These are phyloP conservation scores for Fusarium sp. DNA, from an alignment of 2,329 filamentous ascomycete species.

Conservation along the genomic window DNA sequence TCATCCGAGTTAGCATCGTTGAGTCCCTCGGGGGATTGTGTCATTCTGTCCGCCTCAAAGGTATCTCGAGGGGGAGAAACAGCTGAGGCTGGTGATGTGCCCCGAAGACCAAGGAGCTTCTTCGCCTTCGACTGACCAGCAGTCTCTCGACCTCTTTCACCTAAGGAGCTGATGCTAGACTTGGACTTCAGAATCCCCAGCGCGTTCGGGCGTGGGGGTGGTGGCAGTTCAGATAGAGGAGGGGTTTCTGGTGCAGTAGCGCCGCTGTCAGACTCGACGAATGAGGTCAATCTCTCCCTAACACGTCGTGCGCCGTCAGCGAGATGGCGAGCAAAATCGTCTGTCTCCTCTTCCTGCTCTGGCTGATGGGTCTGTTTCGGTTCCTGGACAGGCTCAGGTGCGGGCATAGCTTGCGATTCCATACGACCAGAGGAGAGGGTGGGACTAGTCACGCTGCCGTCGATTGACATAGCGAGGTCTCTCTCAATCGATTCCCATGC, in stretches of 20 bases:
- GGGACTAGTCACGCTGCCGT: constrained; percentile 39
- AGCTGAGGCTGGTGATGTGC: constrained; percentile 55
- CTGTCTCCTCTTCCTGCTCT: constrained; percentile 62
- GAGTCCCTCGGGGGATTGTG: constrained; percentile 31
- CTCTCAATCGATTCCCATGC: constrained; percentile 58
- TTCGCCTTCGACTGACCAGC: constrained; percentile 63
- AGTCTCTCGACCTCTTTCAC: constrained; percentile 58
- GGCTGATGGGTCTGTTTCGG: constrained; percentile 52
- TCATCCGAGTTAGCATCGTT: constrained; percentile 43
- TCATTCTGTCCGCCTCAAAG: constrained; percentile 30
- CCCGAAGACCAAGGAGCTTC: constrained; percentile 71
- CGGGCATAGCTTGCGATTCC: constrained; percentile 24
- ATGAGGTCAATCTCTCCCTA: constrained; percentile 77
- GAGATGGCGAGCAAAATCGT: constrained; percentile 79
- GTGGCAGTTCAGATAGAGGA: constrained; percentile 55
- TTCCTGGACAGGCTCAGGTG: constrained; percentile 16
- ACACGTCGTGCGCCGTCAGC: constrained; percentile 77
- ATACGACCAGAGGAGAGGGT: constrained; percentile 36
- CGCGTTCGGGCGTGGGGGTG: constrained; percentile 62
- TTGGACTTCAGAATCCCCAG: constrained; percentile 74
- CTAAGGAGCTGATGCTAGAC: constrained; percentile 74
- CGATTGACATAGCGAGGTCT: constrained; percentile 43
- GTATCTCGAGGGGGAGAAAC: constrained; percentile 54
- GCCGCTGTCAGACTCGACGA: constrained; percentile 70
- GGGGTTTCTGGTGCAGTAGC: constrained; percentile 40